Evolutionary conservation across 805 yeast genomes (phyloP), one percentile per base, ranked within the genome.

Genomic region (Huiozyma naganishii): DNA sequence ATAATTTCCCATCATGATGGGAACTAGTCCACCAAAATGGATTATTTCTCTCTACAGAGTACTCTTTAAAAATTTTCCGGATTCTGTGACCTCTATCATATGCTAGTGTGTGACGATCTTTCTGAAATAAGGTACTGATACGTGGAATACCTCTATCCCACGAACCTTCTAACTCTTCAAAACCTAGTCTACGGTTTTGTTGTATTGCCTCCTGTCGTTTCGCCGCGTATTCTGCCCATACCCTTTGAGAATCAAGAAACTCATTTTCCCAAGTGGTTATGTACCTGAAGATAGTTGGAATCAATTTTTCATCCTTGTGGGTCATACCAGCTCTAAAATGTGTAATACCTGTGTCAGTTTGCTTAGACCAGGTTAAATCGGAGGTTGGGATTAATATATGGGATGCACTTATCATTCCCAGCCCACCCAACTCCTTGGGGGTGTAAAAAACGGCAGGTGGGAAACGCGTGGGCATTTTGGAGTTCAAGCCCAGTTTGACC

Each of bases 371-470:
- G 43, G 82, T 72, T 48, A 90, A 66, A 61, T 92, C 98, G 6
- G 95, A 81, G 0, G 95, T 83, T 0, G 98, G 98, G 51, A 92
- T 92, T 49, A 92, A 69, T 41, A 92, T 86, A 60, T 92, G 98
- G 10, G 96, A 86, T 0, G 97, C 97, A 70, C 95, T 85, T 27
- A 92, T 68, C 98, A 92, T 92, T 27, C 98, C 99, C 37, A 92
- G 67, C 37, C 99, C 99, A 41, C 99, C 98, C 3, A 92, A 67
- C 60, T 92, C 99, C 53, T 89, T 90, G 0, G 98, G 98, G 0
- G 98, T 88, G 59, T 92, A 92, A 56, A 92, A 92, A 0, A 92
- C 98, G 3, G 97, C 97, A 0, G 98, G 99, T 3, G 99, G 99
- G 66, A 92, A 92, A 44, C 99, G 72, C 0, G 96, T 80, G 0